These are phyloP conservation scores for Suillus brevipes DNA, from an alignment of 768 basidiomycete genomes.

Conservation along the genomic window DNA sequence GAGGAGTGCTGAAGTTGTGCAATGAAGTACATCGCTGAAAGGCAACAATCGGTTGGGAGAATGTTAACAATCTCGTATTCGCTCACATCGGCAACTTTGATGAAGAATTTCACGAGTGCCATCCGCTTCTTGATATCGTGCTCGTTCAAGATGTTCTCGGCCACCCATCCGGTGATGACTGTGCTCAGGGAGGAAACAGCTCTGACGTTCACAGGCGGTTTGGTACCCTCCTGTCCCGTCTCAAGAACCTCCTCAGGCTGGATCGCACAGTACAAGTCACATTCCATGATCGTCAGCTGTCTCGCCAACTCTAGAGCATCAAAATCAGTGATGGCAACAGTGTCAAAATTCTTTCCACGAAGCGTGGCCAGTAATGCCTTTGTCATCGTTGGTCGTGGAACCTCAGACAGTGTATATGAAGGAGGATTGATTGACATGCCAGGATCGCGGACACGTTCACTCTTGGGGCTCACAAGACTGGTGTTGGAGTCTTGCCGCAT, in stretches of 20 bases:
- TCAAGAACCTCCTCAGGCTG: slow-evolving; percentile 87
- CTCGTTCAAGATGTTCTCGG: slow-evolving; percentile 91
- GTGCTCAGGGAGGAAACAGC: slow-evolving; percentile 89
- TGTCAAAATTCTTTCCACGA: slow-evolving; percentile 60
- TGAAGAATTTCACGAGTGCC: slow-evolving; percentile 81
- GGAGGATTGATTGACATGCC: slow-evolving; percentile 74
- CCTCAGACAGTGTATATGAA: slow-evolving; percentile 52
- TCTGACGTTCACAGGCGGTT: slow-evolving; percentile 69
- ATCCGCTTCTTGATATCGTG: slow-evolving; percentile 84
- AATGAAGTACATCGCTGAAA: slow-evolving; percentile 77
- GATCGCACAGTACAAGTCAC: slow-evolving; percentile 81
- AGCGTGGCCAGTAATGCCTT: slow-evolving; percentile 71
- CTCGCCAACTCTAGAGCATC: slow-evolving; percentile 90
- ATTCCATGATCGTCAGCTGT: slow-evolving; percentile 94
- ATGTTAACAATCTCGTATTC: slow-evolving; percentile 9
- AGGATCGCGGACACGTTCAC: slow-evolving; percentile 69
- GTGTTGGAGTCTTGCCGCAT: slow-evolving; percentile 52
- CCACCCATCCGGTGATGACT: slow-evolving; percentile 92
- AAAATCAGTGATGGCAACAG: slow-evolving; percentile 83
- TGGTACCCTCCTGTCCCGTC: slow-evolving; percentile 69
- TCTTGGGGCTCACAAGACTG: slow-evolving; percentile 52
- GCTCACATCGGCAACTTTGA: slow-evolving; percentile 89
- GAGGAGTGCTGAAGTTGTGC: slow-evolving; percentile 89
- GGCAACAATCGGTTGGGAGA: slow-evolving; percentile 14
- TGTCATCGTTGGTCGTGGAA: slow-evolving; percentile 86